phyloP scores from a whole-genome alignment of 495 filamentous ascomycete genomes.

The Penicillium malachiteum region DNA sequence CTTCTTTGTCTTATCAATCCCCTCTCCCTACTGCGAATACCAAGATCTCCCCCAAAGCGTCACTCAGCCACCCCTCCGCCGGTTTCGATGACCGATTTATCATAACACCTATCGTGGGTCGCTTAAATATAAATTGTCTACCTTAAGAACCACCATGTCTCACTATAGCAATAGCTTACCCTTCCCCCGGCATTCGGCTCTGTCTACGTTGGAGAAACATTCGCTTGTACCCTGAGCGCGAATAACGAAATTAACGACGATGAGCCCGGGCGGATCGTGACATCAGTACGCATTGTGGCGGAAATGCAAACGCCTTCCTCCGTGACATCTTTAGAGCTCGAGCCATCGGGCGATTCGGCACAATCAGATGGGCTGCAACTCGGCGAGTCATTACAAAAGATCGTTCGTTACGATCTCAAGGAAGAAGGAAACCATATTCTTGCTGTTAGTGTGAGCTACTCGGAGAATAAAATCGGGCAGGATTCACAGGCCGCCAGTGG shows the following conservation, averaged over 20 bases:
- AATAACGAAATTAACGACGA: conserved; percentile 72
- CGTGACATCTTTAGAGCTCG: conserved; percentile 56
- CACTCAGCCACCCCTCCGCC: conserved; percentile 53
- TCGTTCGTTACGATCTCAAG: conserved; percentile 82
- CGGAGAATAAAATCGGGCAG: conserved; percentile 53
- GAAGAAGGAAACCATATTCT: conserved; percentile 93
- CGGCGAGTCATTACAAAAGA: conserved; percentile 74
- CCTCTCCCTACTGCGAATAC: conserved; percentile 53
- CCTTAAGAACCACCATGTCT: not conserved
- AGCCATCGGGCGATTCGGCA: conserved; percentile 35
- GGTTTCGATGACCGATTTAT: conserved; percentile 53
- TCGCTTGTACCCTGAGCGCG: conserved; percentile 88
- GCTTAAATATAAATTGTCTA: not conserved
- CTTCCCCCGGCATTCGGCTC: conserved; percentile 90
- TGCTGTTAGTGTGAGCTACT: conserved; percentile 93
- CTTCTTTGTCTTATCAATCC: conserved; percentile 55
- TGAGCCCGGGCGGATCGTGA: conserved; percentile 55
- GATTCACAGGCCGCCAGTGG: conserved; percentile 63
- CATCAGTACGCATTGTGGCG: conserved; percentile 76
- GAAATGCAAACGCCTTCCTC: conserved; percentile 91
- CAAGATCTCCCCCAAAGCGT: conserved; percentile 50
- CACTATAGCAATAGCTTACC: conserved; percentile 57
- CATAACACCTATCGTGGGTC: conserved; percentile 57
- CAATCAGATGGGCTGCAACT: conserved; percentile 53
- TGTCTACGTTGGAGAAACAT: conserved; percentile 93